These are phyloP conservation scores for Medicago arabica DNA, from an alignment of 306 rosid genomes.

Conservation along the genomic window DNA sequence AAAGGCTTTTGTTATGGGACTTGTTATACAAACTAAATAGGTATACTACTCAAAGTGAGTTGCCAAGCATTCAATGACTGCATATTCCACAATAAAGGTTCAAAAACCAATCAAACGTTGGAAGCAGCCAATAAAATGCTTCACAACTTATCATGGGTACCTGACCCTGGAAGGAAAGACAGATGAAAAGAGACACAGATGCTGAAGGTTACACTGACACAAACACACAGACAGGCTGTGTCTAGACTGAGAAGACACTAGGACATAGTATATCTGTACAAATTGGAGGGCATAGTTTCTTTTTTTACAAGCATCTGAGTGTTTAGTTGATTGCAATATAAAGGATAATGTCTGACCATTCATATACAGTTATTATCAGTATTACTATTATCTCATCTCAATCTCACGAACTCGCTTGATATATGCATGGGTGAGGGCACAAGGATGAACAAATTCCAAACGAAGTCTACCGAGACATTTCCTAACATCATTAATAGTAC, in stretches of 20 bases:
- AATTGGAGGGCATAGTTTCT: background rate
- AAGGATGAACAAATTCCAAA: background rate
- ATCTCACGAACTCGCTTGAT: background rate
- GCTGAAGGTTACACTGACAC: background rate
- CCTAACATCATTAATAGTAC: constrained; percentile 26
- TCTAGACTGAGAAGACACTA: constrained; percentile 4
- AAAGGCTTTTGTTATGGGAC: background rate
- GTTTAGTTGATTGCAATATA: background rate
- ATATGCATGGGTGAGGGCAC: background rate
- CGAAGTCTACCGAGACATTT: background rate
- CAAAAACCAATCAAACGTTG: constrained; percentile 30
- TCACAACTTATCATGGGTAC: background rate
- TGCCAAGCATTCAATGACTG: constrained; percentile 6
- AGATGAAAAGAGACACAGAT: background rate
- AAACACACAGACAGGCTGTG: background rate
- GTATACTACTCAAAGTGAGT: background rate
- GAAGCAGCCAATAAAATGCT: background rate
- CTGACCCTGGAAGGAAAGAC: background rate
- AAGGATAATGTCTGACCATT: background rate
- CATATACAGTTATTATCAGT: background rate
- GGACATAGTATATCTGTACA: background rate
- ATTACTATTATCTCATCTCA: background rate
- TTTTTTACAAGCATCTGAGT: background rate
- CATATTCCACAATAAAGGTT: constrained; percentile 21
- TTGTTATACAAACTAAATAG: background rate